Evolutionary conservation across 371 early-diverging fungal genomes (phyloP), one percentile per base, ranked within the genome.

Genomic region (Coemansia linderi): DNA sequence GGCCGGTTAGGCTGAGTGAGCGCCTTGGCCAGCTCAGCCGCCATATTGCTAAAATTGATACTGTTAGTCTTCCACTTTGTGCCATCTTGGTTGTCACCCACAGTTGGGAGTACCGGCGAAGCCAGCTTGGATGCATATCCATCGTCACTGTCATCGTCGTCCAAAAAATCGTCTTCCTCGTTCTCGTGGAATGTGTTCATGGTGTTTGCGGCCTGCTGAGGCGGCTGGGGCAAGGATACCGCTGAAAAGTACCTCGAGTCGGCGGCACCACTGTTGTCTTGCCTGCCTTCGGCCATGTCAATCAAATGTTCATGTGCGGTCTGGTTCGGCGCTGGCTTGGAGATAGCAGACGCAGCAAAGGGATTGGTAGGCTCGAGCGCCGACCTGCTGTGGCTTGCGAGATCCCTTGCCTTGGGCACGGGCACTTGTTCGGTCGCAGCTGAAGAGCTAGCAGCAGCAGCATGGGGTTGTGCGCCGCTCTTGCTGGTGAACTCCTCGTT

Each of bases 111-210:
- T 6, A 19, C 36, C 24, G 40, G 41, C 29, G 39, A 54, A 2
- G 37, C 37, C 36, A 13, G 19, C 17, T 36, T 63, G 50, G 46
- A 6, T 9, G 5, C 37, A 12, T 3, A 33, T 3, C 7, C 58
- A 19, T 61, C 59, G n/a, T 76, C 73, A 39, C 69, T 73, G 60
- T 73, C 76, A 68, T 52, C 58, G n/a, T 69, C 69, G 27, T 76
- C 77, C 40, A 76, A 52, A 40, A 73, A 76, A n/a, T 56, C 75
- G 41, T 65, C 66, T 13, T 57, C 65, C 12, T 63, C 71, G 13
- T 58, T 46, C n/a, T 39, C 59, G 24, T 37, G 58, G 58, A 57
- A 57, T 22, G 36, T 57, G 58, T 57, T 37, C 54, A 44, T 27
- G 69, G 66, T 44, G 27, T 24, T 31, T 29, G 41, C 22, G 4